Evolutionary conservation across 805 yeast species (phyloP).

Genomic region (Saccharomycopsis schoenii): DNA sequence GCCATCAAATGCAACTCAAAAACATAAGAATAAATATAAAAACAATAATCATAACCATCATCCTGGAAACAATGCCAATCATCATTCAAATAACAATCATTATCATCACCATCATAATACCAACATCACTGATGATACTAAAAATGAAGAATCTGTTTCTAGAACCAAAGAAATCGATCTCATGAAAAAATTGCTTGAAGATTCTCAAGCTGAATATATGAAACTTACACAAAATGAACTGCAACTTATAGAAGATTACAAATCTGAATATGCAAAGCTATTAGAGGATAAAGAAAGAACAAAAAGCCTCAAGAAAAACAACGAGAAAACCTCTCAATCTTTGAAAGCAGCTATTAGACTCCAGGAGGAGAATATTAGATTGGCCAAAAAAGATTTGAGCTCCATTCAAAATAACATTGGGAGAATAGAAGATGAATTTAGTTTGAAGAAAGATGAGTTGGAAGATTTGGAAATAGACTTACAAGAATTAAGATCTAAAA

Average conservation of each 20-base stretch:
- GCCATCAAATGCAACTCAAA: neutral
- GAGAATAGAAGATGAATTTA: neutral
- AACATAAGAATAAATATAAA: neutral
- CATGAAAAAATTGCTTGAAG: conserved; percentile 9
- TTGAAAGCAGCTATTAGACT: conserved; percentile 10
- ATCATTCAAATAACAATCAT: neutral
- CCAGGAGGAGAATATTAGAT: conserved; percentile 11
- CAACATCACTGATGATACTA: neutral
- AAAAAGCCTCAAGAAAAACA: conserved; percentile 8
- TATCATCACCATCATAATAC: neutral
- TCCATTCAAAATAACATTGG: neutral
- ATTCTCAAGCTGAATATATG: conserved; percentile 13
- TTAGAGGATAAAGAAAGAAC: conserved; percentile 10
- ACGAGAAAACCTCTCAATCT: conserved; percentile 14
- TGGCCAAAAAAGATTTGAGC: conserved; percentile 9
- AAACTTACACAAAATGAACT: conserved; percentile 10
- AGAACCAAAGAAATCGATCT: conserved; percentile 8
- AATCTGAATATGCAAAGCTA: conserved; percentile 3
- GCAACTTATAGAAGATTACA: conserved; percentile 6
- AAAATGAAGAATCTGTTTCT: neutral
- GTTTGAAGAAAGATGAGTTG: conserved; percentile 3
- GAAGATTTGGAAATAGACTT: conserved; percentile 9
- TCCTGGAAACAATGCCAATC: too few species aligned
- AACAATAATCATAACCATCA: neutral
- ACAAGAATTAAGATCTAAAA: neutral